These are phyloP conservation scores for Lithospermum erythrorhizon DNA, from an alignment of 257 asterid species.

Conservation along the genomic window DNA sequence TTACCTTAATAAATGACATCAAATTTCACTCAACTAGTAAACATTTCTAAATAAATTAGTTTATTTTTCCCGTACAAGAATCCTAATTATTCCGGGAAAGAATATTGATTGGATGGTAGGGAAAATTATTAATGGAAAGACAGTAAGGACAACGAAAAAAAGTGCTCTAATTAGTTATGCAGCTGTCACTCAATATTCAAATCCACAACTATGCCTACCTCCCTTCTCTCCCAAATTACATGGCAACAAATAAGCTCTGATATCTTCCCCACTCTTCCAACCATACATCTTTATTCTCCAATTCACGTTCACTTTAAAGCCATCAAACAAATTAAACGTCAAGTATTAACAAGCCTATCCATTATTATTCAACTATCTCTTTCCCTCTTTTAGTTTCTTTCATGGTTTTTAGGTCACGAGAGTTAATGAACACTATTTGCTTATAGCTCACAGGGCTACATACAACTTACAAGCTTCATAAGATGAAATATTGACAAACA, in stretches of 20 bases:
- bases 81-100: too few relatives aligned
- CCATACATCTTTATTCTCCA: slow-evolving; percentile 7
- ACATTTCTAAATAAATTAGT: too few relatives aligned
- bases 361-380: too few relatives aligned
- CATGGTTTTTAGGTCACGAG: not conserved
- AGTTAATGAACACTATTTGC: not conserved
- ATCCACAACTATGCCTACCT: slow-evolving; percentile 26
- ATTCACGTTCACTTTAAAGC: not conserved
- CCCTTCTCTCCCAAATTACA: slow-evolving; percentile 5
- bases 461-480: not conserved
- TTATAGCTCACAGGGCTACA: not conserved
- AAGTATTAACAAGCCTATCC: not conserved
- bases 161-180: slow-evolving; percentile 65
- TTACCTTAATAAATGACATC: too few relatives aligned
- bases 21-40: too few relatives aligned
- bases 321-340: not conserved
- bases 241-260: not conserved
- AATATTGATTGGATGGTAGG: slow-evolving; percentile 9
- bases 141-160: slow-evolving; percentile 66
- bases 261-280: slow-evolving; percentile 12
- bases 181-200: slow-evolving; percentile 89
- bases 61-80: too few relatives aligned
- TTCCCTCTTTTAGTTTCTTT: not conserved
- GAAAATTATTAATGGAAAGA: slow-evolving; percentile 26
- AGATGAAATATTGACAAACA: too few relatives aligned